Evolutionary conservation across 495 filamentous ascomycete genomes (phyloP).

Genomic region (Pseudevernia furfuracea): DNA sequence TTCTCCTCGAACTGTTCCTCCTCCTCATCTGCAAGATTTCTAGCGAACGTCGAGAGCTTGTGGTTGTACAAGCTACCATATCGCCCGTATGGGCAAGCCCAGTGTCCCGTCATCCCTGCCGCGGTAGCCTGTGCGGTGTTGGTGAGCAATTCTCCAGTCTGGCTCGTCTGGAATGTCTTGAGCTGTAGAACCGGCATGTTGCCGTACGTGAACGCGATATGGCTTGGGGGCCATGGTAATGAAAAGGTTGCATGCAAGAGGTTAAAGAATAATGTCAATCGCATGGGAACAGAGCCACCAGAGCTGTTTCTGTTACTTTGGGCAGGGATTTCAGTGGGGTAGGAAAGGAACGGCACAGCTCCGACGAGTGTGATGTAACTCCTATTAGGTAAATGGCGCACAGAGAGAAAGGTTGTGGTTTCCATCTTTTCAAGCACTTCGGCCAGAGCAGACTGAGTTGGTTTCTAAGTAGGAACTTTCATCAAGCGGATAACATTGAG

Average conservation of each 20-base stretch:
- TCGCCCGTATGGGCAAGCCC: not conserved
- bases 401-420: too few relatives aligned
- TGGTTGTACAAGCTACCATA: not conserved
- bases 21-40: not conserved
- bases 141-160: not conserved
- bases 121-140: not conserved
- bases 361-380: not conserved
- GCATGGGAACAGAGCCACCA: not conserved
- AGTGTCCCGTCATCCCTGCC: not conserved
- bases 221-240: not conserved
- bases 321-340: not conserved
- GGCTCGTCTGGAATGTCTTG: not conserved
- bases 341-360: not conserved
- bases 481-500: too few relatives aligned
- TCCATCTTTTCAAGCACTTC: too few relatives aligned
- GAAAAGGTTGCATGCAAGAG: not conserved
- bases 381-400: not conserved
- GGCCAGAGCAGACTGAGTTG: too few relatives aligned
- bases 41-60: not conserved
- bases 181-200: not conserved
- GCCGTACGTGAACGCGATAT: not conserved
- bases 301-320: not conserved
- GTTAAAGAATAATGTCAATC: not conserved
- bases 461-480: too few relatives aligned
- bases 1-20: conserved; percentile 1